Conservation (phyloP, 345 rosid species). For the Salix arbutifolia region DNA sequence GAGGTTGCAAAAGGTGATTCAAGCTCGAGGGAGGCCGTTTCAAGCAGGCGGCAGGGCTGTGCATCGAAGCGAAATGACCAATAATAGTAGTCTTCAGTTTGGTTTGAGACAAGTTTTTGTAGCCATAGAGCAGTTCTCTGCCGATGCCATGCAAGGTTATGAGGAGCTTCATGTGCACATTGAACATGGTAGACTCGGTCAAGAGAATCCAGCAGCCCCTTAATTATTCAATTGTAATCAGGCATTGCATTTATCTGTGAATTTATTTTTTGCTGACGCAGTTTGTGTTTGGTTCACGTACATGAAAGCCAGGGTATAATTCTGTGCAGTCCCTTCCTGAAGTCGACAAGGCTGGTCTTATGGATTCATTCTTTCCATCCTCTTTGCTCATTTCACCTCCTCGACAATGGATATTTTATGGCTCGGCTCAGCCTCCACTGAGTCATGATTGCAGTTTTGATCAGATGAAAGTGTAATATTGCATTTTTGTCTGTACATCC, state of each 20-base stretch:
- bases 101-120: constrained; percentile 34
- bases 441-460: neutral
- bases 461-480: neutral
- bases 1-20: constrained; percentile 32
- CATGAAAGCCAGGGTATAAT: neutral
- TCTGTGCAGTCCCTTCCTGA: neutral
- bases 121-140: constrained; percentile 42
- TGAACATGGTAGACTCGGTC: constrained; percentile 10
- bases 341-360: neutral
- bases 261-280: neutral
- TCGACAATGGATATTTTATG: neutral
- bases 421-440: neutral
- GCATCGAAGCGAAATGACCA: constrained; percentile 3
- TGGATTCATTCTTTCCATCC: neutral
- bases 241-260: neutral
- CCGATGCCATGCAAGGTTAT: constrained; percentile 20
- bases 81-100: constrained; percentile 13
- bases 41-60: neutral
- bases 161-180: constrained; percentile 27
- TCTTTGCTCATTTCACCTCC: neutral
- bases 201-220: constrained; percentile 3
- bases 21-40: constrained; percentile 20
- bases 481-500: neutral
- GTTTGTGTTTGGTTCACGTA: neutral
- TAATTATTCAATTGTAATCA: neutral